A percentile compares a stretch with the other conserved stretches of the same genome.
Conservation (phyloP, 176 grass and related monocot genomes). For the Musa troglodytarum region DNA sequence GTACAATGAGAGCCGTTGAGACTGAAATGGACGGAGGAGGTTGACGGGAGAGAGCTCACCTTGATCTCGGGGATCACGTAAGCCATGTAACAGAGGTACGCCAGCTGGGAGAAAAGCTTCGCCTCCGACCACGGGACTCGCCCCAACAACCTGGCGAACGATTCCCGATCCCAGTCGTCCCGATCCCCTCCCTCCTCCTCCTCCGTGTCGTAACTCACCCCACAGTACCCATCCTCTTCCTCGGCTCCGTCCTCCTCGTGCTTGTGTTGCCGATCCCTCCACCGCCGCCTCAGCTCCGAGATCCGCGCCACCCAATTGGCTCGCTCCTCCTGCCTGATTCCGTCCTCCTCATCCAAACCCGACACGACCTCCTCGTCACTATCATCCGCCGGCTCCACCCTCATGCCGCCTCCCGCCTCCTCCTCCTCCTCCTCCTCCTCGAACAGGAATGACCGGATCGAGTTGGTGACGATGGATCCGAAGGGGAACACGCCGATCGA, state of each 20-base stretch:
- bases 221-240: slow-evolving; percentile 32
- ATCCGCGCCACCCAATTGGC: slow-evolving; percentile 67
- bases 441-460: slow-evolving; percentile 22
- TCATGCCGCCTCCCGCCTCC: not conserved
- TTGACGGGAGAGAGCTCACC: slow-evolving; percentile 29
- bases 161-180: slow-evolving; percentile 52
- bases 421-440: slow-evolving; percentile 15
- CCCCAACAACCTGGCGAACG: slow-evolving; percentile 62
- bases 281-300: slow-evolving; percentile 48
- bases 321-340: slow-evolving; percentile 14
- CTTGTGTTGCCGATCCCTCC: slow-evolving; percentile 12
- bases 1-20: not conserved
- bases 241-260: not conserved
- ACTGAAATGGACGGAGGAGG: slow-evolving; percentile 2
- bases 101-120: slow-evolving; percentile 69
- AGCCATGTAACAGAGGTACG: slow-evolving; percentile 95
- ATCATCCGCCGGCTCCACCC: slow-evolving; percentile 26
- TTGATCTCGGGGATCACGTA: slow-evolving; percentile 92
- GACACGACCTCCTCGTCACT: slow-evolving; percentile 23
- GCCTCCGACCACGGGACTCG: slow-evolving; percentile 52
- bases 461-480: slow-evolving; percentile 31
- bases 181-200: not conserved
- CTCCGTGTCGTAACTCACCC: slow-evolving; percentile 50
- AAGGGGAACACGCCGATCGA: slow-evolving; percentile 62
- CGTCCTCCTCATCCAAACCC: not conserved